Conservation (phyloP, 176 grass and related monocot species). For the Phyllostachys edulis region DNA sequence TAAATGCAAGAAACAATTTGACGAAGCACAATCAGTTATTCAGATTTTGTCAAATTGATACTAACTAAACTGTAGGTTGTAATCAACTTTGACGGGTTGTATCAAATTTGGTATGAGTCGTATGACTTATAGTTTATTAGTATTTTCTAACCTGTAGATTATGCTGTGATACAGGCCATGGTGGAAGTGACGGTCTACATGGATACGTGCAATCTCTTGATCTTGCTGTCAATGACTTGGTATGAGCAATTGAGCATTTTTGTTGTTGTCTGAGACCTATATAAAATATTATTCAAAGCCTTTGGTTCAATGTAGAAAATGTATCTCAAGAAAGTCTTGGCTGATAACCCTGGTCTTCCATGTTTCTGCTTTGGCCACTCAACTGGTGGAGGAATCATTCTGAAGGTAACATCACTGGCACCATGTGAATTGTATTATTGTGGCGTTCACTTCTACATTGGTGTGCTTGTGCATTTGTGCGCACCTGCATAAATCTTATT, state of each 20-base stretch:
- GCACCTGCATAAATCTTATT: neutral
- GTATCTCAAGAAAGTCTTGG: conserved; percentile 68
- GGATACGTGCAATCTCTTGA: conserved; percentile 95
- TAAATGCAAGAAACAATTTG: neutral
- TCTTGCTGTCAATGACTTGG: conserved; percentile 74
- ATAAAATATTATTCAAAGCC: neutral
- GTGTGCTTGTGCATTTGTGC: neutral
- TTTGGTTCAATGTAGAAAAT: conserved; percentile 58
- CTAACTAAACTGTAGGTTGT: neutral
- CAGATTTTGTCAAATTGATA: neutral
- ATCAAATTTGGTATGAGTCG: neutral
- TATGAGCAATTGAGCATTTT: conserved; percentile 22
- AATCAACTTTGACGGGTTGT: neutral
- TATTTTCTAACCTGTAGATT: conserved; percentile 4
- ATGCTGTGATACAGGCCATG: conserved; percentile 63
- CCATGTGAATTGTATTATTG: neutral
- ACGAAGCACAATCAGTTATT: neutral
- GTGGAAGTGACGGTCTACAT: conserved; percentile 86
- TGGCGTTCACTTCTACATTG: neutral
- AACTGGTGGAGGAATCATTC: conserved; percentile 78
- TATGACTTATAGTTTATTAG: neutral
- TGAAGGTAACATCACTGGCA: conserved; percentile 56
- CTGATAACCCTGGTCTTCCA: conserved; percentile 63
- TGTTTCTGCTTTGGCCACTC: conserved; percentile 96
- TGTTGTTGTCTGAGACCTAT: neutral